Evolutionary conservation across 2,329 filamentous ascomycete species (phyloP).

Genomic region (Ascochyta viciae-villosae): DNA sequence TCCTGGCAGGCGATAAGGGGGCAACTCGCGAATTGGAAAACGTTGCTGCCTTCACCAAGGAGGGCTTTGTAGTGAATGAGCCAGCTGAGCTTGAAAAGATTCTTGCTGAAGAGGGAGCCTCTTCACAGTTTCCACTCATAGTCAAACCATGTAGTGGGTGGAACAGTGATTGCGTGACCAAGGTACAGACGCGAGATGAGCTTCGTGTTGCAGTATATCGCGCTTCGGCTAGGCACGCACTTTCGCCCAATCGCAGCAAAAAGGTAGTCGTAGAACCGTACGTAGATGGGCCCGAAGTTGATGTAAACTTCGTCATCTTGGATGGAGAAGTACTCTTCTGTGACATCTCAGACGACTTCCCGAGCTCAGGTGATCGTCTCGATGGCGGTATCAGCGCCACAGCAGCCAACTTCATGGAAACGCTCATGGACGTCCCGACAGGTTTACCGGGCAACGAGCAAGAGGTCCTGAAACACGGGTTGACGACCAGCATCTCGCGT

Average conservation of each 20-base stretch:
- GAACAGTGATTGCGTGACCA: conserved; percentile 32
- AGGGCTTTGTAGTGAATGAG: too few species aligned
- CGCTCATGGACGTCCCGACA: conserved; percentile 5
- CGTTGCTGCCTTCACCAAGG: too few species aligned
- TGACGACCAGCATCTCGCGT: too few species aligned
- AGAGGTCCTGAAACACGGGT: too few species aligned
- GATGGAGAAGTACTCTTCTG: conserved; percentile 18
- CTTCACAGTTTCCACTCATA: conserved; percentile 31
- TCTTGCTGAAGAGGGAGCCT: not conserved
- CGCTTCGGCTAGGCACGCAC: conserved; percentile 2
- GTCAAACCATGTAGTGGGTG: conserved; percentile 50
- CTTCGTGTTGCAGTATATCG: conserved; percentile 23
- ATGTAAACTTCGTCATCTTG: conserved; percentile 16
- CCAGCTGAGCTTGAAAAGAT: conserved; percentile 25
- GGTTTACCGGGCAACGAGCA: not conserved
- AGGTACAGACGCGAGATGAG: conserved; percentile 34
- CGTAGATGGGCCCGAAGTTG: conserved; percentile 20
- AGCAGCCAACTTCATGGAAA: conserved; percentile 7
- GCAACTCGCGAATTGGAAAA: too few species aligned
- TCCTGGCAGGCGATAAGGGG: too few species aligned
- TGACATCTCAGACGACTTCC: conserved; percentile 17
- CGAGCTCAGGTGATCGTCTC: conserved; percentile 2
- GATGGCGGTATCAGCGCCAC: not conserved
- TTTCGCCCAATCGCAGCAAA: not conserved
- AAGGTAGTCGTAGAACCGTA: conserved; percentile 37